A percentile compares a stretch with the other conserved stretches of the same genome.
Evolutionary conservation across 2,329 filamentous ascomycete genomes (phyloP).

Genomic region (Metarhizium rileyi): DNA sequence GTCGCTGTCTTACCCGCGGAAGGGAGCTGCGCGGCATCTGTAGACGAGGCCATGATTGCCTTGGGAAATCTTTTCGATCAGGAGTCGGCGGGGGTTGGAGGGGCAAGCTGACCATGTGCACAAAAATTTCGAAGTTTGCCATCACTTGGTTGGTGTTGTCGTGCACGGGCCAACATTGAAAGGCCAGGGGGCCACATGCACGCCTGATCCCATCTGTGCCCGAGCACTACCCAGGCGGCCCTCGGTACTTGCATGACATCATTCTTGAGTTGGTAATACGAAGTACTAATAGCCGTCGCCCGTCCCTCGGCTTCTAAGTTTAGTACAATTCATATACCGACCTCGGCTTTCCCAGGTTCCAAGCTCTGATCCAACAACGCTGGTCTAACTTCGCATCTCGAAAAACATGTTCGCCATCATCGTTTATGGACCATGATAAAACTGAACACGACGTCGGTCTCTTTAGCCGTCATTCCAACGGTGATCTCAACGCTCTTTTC

Average conservation of each 20-base stretch:
- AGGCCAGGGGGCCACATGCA: too few species aligned
- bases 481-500: constrained; percentile 78
- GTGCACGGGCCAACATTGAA: too few species aligned
- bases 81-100: constrained; percentile 21
- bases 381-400: neutral
- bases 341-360: too few species aligned
- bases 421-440: constrained; percentile 31
- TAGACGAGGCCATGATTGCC: constrained; percentile 19
- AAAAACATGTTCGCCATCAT: neutral
- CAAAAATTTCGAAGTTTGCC: constrained; percentile 13
- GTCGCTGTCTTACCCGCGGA: constrained; percentile 17
- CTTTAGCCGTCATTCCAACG: constrained; percentile 76
- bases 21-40: constrained; percentile 20
- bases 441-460: constrained; percentile 73
- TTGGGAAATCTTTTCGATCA: neutral
- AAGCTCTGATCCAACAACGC: too few species aligned
- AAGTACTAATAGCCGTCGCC: too few species aligned
- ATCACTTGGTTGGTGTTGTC: neutral
- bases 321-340: too few species aligned
- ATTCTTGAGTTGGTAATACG: too few species aligned
- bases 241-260: constrained; percentile 1
- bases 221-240: too few species aligned
- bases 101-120: constrained; percentile 16
- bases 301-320: neutral
- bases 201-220: too few species aligned